Percentiles rank a stretch among this genome's conserved stretches.
These are phyloP conservation scores for Aspergillus fijiensis DNA, from an alignment of 2,329 filamentous ascomycete genomes.

Conservation along the genomic window DNA sequence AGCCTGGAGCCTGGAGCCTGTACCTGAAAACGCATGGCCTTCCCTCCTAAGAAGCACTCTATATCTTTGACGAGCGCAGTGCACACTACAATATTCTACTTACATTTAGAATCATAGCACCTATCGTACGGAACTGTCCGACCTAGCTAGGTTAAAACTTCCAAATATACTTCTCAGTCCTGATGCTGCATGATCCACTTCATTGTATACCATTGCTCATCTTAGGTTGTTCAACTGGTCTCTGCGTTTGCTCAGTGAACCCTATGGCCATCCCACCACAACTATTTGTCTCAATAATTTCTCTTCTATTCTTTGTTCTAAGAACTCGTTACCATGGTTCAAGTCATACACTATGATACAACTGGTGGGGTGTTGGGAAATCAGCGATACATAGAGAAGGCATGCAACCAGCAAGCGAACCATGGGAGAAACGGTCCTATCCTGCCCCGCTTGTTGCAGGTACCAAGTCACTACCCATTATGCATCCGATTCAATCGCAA, in stretches of 20 bases:
- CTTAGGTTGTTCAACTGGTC: neutral
- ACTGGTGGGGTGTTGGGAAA: conserved; percentile 19
- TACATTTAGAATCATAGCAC: too few species aligned
- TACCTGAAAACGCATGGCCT: too few species aligned
- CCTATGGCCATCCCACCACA: neutral
- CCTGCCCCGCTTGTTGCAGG: neutral
- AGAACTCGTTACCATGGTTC: conserved; percentile 17
- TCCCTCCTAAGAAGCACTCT: neutral
- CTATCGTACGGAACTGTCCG: too few species aligned
- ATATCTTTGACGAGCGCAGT: neutral
- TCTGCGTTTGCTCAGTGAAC: too few species aligned
- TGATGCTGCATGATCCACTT: too few species aligned
- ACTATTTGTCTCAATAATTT: conserved; percentile 1
- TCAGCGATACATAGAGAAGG: neutral
- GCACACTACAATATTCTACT: neutral
- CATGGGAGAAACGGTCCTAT: neutral
- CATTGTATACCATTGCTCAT: too few species aligned
- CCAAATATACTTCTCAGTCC: too few species aligned
- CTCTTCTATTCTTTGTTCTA: conserved; percentile 3
- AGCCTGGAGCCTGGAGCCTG: too few species aligned
- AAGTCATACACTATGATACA: conserved; percentile 17
- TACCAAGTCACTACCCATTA: too few species aligned
- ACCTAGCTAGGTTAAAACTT: too few species aligned
- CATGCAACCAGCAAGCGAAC: neutral
- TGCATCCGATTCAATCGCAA: neutral